Conservation (phyloP, 2,329 filamentous ascomycete genomes). For the Periconia sp. region DNA sequence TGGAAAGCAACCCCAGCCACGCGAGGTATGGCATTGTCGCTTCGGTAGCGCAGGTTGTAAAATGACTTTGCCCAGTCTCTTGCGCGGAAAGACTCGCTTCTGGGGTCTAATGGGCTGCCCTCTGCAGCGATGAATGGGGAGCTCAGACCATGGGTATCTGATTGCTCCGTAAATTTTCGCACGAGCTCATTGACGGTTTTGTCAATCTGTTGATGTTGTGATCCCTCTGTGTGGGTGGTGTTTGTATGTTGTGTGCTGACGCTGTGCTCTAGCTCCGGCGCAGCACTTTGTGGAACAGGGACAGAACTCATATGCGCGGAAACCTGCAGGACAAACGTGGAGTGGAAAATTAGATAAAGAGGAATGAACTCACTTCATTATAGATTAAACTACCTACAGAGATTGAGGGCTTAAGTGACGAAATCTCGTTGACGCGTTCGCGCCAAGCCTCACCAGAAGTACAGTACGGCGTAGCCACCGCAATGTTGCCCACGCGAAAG, state of each 20-base stretch:
- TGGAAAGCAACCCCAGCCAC: conserved; percentile 65
- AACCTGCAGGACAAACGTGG: too few relatives aligned
- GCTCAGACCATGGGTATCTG: conserved; percentile 35
- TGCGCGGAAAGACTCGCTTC: conserved; percentile 46
- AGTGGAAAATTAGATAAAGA: too few relatives aligned
- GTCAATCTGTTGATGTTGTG: conserved; percentile 14
- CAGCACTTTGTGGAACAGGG: too few relatives aligned
- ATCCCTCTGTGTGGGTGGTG: background rate
- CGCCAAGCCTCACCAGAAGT: too few relatives aligned
- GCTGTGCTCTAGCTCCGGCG: too few relatives aligned
- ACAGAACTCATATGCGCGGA: too few relatives aligned
- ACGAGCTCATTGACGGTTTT: conserved; percentile 36
- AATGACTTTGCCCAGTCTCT: conserved; percentile 49
- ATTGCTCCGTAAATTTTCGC: conserved; percentile 41
- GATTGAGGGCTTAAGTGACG: too few relatives aligned
- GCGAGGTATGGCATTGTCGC: conserved; percentile 53
- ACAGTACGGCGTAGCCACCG: too few relatives aligned
- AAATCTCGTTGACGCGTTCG: too few relatives aligned
- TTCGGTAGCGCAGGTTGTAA: conserved; percentile 45
- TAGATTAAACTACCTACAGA: too few relatives aligned
- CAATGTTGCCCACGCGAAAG: background rate
- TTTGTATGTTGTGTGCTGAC: background rate
- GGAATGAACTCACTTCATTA: too few relatives aligned
- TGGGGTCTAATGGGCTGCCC: conserved; percentile 46
- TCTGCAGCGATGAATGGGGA: conserved; percentile 34